Base-by-base conservation (phyloP, 257 asterid genomes). In the Solanum appendiculatum region DNA sequence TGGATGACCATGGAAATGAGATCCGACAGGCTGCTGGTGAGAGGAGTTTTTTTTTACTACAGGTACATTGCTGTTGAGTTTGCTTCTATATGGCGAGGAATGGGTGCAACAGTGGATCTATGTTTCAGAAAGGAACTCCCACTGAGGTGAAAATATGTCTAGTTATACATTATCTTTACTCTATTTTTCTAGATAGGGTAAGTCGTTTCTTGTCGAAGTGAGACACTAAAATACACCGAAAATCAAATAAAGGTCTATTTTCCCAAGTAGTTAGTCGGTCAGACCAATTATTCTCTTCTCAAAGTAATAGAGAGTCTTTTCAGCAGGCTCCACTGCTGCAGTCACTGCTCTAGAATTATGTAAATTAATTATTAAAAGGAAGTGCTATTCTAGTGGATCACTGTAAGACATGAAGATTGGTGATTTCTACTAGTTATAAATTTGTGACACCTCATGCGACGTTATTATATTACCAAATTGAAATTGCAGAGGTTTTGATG, bases 11-110 rank as follows among this genome's bases (percentile, higher is more conserved):
- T n/a, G n/a, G n/a, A n/a, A n/a, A n/a, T n/a, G n/a, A n/a, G n/a
- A n/a, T 68, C 46, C 91, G 92, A 90, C 96, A 89, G 85, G 81
- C 92, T 70, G 94, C 89, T 87, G 94, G 93, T 68, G 98, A 93
- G 90, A 96, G 91, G 90, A 87, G 36, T 46, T 46, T 20, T 90
- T 42, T 66, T 46, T 73, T 42, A n/a, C 39, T 73, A 31, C 83
- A 97, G 99, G 95, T 97, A 97, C 73, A 97, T 97, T 92, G 97
- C 99, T 82, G 99, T 97, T 88, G 99, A 97, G 95, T 97, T 97
- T 91, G 99, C 99, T 91, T 97, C 99, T 36, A 97, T 97, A 91
- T 97, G 99, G 99, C 93, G 99, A 75, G 99, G 99, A 74, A 96
- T 97, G 98, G 99, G 99, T 42, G 95, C 94, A 51, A 82, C 93